Conservation (phyloP, 257 asterid species). For the Solanum bulbocastanum region DNA sequence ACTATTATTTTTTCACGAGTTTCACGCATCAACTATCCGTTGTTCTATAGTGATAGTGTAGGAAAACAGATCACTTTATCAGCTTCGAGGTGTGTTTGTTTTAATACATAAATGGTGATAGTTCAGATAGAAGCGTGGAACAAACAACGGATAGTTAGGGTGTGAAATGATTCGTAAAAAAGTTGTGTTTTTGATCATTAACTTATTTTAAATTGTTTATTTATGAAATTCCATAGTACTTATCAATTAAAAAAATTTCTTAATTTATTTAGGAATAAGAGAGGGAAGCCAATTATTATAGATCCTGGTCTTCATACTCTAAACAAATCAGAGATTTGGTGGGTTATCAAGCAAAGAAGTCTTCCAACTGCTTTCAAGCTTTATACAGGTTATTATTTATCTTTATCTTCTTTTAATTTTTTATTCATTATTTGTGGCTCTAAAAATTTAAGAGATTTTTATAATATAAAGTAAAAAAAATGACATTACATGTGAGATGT, state of each 20-base stretch:
- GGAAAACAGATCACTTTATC: not conserved
- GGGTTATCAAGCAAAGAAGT: constrained; percentile 82
- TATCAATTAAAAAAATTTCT: not conserved
- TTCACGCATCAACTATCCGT: not conserved
- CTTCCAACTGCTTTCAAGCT: constrained; percentile 88
- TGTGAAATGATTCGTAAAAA: not conserved
- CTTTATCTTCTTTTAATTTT: not conserved
- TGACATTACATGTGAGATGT: constrained; percentile 5
- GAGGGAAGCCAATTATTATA: constrained; percentile 77
- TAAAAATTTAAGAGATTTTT: not conserved
- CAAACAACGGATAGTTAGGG: not conserved
- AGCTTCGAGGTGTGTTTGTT: not conserved
- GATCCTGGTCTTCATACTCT: constrained; percentile 75
- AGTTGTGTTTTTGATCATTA: not conserved
- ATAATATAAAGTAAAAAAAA: not conserved
- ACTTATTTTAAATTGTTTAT: not conserved
- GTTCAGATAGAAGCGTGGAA: not conserved
- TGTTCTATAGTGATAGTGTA: not conserved
- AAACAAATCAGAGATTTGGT: constrained; percentile 87
- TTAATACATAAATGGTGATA: not conserved
- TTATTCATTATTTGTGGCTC: not conserved
- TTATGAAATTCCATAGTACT: not conserved
- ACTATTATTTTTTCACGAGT: not conserved
- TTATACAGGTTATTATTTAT: constrained; percentile 51
- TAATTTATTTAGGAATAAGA: constrained; percentile 44